These are phyloP conservation scores for Venturiaceae sp. DNA, from an alignment of 2,329 filamentous ascomycete species.

Conservation along the genomic window DNA sequence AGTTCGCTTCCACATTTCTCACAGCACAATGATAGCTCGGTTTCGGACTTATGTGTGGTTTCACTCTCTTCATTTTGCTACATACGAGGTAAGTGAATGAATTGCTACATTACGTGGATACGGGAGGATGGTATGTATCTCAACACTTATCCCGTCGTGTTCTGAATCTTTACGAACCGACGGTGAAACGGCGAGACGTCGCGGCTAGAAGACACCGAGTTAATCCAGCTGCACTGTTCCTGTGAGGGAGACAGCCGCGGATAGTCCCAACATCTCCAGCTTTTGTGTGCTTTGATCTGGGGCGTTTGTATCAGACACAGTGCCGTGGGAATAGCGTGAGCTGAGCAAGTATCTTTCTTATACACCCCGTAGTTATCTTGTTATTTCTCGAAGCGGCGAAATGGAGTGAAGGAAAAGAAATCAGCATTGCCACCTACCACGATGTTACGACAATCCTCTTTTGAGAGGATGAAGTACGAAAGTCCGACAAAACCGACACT, in stretches of 20 bases:
- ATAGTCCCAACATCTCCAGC: not conserved
- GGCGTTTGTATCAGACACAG: conserved; percentile 51
- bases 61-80: not conserved
- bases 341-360: conserved; percentile 45
- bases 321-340: conserved; percentile 26
- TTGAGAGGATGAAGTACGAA: conserved; percentile 61
- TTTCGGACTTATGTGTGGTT: not conserved
- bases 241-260: not conserved
- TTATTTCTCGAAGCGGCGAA: conserved; percentile 10
- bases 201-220: not conserved
- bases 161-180: conserved; percentile 1
- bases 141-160: conserved; percentile 1
- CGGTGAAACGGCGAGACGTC: conserved; percentile 4
- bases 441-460: conserved; percentile 50
- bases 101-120: not conserved
- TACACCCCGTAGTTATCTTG: conserved; percentile 26
- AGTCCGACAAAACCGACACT: conserved; percentile 73
- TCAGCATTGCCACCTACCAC: conserved; percentile 27
- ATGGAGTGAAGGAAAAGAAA: not conserved
- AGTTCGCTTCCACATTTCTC: conserved; percentile 25
- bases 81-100: not conserved
- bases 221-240: not conserved
- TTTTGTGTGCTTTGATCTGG: conserved; percentile 26
- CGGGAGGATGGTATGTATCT: not conserved
- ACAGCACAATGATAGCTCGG: conserved; percentile 17